Evolutionary conservation across 495 filamentous ascomycete genomes (phyloP).

Genomic region (Penicillium samsonianum): DNA sequence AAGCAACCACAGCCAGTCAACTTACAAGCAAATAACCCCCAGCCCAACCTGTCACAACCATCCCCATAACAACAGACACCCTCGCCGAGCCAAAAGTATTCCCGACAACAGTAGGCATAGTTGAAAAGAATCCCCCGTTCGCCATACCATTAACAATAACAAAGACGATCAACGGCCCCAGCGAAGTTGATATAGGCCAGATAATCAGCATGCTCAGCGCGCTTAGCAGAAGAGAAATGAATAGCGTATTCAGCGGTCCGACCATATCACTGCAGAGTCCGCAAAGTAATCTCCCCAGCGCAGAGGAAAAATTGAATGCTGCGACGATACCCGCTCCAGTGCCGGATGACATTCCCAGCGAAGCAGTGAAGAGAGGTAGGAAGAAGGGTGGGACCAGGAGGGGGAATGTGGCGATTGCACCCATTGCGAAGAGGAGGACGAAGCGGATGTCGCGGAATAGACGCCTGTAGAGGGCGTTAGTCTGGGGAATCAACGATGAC

Average conservation of each 20-base stretch:
- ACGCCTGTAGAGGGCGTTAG: conserved; percentile 29
- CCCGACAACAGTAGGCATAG: conserved; percentile 61
- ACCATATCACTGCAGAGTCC: conserved; percentile 54
- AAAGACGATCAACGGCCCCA: conserved; percentile 54
- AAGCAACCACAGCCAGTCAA: neutral
- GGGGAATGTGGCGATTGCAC: conserved; percentile 61
- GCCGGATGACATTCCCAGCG: conserved; percentile 47
- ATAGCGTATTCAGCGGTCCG: conserved; percentile 54
- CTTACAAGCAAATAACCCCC: conserved; percentile 58
- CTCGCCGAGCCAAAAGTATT: conserved; percentile 56
- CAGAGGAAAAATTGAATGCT: conserved; percentile 57
- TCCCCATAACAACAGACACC: conserved; percentile 59
- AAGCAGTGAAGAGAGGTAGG: conserved; percentile 51
- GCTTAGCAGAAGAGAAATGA: conserved; percentile 47
- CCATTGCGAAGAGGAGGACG: conserved; percentile 51
- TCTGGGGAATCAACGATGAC: neutral
- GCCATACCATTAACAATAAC: conserved; percentile 56
- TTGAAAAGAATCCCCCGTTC: conserved; percentile 61
- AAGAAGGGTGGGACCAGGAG: conserved; percentile 63
- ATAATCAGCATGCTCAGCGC: conserved; percentile 57
- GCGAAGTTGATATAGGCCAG: conserved; percentile 55
- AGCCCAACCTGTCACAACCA: conserved; percentile 62
- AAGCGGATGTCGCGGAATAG: conserved; percentile 55
- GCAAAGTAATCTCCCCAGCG: conserved; percentile 50
- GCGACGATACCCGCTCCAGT: conserved; percentile 56